These are phyloP conservation scores for Suillus luteus DNA, from an alignment of 768 basidiomycete genomes.

Conservation along the genomic window DNA sequence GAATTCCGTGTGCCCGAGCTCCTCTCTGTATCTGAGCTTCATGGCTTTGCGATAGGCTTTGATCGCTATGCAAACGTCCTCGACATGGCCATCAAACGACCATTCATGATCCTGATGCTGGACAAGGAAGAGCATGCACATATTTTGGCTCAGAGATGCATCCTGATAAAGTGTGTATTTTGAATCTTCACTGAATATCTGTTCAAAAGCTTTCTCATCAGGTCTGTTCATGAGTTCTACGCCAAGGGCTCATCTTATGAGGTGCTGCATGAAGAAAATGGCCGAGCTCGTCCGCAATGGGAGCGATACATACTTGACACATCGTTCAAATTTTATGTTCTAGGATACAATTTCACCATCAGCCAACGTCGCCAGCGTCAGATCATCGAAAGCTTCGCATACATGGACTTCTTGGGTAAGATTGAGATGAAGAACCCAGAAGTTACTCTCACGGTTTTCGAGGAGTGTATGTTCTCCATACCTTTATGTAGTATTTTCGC, in stretches of 20 bases:
- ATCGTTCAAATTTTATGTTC: constrained; percentile 80
- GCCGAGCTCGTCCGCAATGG: constrained; percentile 51
- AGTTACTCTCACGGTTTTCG: constrained; percentile 71
- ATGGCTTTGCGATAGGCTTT: constrained; percentile 62
- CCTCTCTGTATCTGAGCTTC: constrained; percentile 69
- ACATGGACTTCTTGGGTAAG: constrained; percentile 80
- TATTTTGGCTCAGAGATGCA: constrained; percentile 73
- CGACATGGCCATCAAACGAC: constrained; percentile 51
- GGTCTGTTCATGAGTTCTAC: constrained; percentile 79
- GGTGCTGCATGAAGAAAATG: constrained; percentile 62
- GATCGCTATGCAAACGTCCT: constrained; percentile 40
- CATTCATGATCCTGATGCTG: constrained; percentile 75
- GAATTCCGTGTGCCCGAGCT: constrained; percentile 88
- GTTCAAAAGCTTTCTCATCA: constrained; percentile 29
- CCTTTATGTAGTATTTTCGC: background rate
- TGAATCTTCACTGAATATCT: background rate
- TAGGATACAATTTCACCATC: constrained; percentile 74
- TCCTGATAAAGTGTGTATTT: constrained; percentile 73
- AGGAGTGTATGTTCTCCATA: constrained; percentile 70
- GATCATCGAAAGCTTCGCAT: constrained; percentile 78
- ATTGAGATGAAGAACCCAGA: constrained; percentile 84
- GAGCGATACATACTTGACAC: constrained; percentile 59
- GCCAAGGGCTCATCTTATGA: constrained; percentile 70
- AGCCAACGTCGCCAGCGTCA: constrained; percentile 63
- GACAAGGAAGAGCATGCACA: constrained; percentile 72